A percentile compares a stretch with the other conserved stretches of the same genome.
Conservation (phyloP, 768 basidiomycete genomes). For the Kwoniella bestiolae region DNA sequence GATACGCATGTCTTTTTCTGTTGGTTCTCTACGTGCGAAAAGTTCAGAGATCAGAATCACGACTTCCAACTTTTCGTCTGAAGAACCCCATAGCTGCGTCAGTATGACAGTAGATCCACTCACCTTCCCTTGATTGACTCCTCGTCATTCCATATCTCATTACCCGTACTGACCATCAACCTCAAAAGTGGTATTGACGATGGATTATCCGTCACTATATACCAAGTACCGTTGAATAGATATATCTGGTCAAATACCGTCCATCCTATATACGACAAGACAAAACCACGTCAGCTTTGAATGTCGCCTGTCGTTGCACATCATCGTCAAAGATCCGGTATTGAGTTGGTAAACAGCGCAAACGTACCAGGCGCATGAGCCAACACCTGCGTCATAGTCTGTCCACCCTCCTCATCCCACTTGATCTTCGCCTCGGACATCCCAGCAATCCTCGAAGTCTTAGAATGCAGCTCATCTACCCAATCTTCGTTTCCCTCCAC, state of each 20-base stretch:
- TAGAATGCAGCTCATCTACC: conserved; percentile 35
- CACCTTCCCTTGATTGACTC: conserved; percentile 62
- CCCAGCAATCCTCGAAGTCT: conserved; percentile 33
- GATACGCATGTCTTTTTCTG: conserved; percentile 76
- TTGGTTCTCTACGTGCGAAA: conserved; percentile 68
- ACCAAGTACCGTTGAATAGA: conserved; percentile 77
- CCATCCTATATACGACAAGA: conserved; percentile 69
- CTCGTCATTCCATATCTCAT: conserved; percentile 65
- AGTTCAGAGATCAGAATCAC: too few species aligned
- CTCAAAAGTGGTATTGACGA: conserved; percentile 68
- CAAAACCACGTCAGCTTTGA: neutral
- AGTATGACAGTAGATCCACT: conserved; percentile 6
- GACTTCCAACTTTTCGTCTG: neutral
- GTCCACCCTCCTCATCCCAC: conserved; percentile 46
- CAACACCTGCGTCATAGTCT: conserved; percentile 65
- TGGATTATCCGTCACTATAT: conserved; percentile 77
- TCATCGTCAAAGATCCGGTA: neutral
- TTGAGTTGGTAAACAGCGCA: neutral
- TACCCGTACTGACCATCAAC: conserved; percentile 73
- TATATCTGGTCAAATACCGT: conserved; percentile 85
- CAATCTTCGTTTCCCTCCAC: conserved; percentile 41
- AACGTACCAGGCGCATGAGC: conserved; percentile 74
- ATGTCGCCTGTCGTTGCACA: neutral
- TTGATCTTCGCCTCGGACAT: conserved; percentile 51
- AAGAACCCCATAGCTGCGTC: neutral